Base-by-base conservation (phyloP, 2,329 filamentous ascomycete species). In the Corniculantispora saksenae region DNA sequence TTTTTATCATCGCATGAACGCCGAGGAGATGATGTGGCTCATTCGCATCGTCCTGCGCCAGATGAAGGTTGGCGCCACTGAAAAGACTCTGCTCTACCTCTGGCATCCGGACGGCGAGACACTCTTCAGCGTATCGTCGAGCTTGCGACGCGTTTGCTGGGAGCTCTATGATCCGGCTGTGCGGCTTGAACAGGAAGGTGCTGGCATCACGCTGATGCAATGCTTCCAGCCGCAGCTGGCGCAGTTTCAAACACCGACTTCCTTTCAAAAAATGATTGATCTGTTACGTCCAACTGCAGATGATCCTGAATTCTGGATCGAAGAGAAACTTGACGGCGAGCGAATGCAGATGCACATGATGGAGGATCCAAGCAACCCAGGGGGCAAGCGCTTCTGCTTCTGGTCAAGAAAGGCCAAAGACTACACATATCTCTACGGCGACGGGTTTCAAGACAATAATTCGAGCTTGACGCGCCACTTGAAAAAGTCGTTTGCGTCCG, bases 391-490 rank as follows among this genome's bases (percentile, higher is more conserved):
- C 23, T 97, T 98, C 75, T 83, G 83, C 38, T 99, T 97, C 76
- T 99, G 94, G 93, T 98, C 94, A 2, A 86, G 95, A 60, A 98
- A 97, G 77, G 94, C 92, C 10, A 98, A 97, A 74, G 92, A 98
- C 56, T 99, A 99, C 72, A 95, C 94, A 0, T 95, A 97, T 72
- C 84, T 99, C 0, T 99, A 99, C 73, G 95, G 95, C 8, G 84
- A 87, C 66, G 86, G 90, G 0, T 84, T 96, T 19, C 79, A 89
- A 55, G 92, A 97, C 69, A 85, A 90, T 7, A 88, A 89, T 48
- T 90, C 91, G 9, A 89, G 93, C 8, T 76, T 98, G 61, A 97
- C 94, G 0, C 85, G 92, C 40, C 90, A 97, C 74, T 81, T 98
- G 23, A 87, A 87, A 61, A 83, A 87, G 48, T 93, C 92, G 0